phyloP scores from a whole-genome alignment of 768 basidiomycete species.

The Lyophyllum shimeji region DNA sequence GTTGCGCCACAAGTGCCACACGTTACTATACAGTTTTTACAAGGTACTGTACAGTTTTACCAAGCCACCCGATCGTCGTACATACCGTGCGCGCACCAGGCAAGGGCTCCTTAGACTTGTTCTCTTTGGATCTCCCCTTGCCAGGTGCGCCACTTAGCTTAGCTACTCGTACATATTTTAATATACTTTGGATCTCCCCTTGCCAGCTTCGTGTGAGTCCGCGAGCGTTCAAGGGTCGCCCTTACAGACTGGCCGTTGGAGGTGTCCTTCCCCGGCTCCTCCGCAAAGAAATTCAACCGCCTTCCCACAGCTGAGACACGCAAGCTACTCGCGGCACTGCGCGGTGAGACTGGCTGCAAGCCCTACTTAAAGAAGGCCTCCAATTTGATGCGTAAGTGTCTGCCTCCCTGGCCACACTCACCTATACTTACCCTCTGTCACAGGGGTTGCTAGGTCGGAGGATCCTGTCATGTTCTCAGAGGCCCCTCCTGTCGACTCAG shows the following conservation, averaged over 20 bases:
- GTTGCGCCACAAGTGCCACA: too few species aligned
- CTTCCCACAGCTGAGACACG: neutral
- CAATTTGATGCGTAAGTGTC: neutral
- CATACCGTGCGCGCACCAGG: too few species aligned
- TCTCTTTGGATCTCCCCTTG: too few species aligned
- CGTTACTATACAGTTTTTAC: too few species aligned
- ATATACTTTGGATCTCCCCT: too few species aligned
- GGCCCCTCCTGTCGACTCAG: neutral
- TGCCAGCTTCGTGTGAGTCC: too few species aligned
- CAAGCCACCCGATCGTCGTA: too few species aligned
- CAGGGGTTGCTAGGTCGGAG: neutral
- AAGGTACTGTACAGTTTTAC: too few species aligned
- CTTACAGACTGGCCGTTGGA: neutral
- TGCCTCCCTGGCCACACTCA: neutral
- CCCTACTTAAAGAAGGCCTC: neutral
- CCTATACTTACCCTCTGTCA: neutral
- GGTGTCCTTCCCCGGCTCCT: neutral
- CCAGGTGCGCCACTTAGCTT: too few species aligned
- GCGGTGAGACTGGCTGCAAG: neutral
- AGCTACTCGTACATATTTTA: too few species aligned
- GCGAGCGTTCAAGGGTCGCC: too few species aligned
- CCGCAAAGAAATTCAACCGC: neutral
- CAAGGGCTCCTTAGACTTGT: too few species aligned
- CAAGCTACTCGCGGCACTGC: neutral
- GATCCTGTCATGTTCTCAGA: neutral